Percentiles rank a stretch among this genome's conserved stretches.
These are phyloP conservation scores for Suhomyces kunorum DNA, from an alignment of 1,139 yeast genomes.

Conservation along the genomic window DNA sequence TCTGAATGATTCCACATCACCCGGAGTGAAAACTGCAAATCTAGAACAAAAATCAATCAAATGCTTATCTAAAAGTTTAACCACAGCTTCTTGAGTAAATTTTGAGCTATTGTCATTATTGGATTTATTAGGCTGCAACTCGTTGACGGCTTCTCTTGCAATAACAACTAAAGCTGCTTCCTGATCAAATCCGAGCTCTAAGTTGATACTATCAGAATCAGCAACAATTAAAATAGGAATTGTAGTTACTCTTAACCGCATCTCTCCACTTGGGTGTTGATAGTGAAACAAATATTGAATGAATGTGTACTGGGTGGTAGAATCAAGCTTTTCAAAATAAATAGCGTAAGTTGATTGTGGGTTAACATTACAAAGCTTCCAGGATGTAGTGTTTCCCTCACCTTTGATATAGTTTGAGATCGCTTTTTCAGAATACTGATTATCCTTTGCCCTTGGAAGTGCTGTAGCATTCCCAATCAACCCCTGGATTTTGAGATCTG, in stretches of 20 bases:
- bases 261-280: conserved; percentile 56
- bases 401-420: conserved; percentile 42
- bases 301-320: conserved; percentile 34
- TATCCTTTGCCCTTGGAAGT: conserved; percentile 35
- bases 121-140: conserved; percentile 36
- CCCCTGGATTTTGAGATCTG: conserved; percentile 56
- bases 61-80: conserved; percentile 85
- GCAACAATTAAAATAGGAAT: conserved; percentile 43
- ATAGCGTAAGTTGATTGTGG: conserved; percentile 61
- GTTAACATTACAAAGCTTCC: conserved; percentile 59
- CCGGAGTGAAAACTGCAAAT: conserved; percentile 84
- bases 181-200: conserved; percentile 59
- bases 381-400: conserved; percentile 55
- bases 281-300: conserved; percentile 78
- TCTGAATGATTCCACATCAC: conserved; percentile 73
- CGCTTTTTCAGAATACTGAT: conserved; percentile 24
- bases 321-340: conserved; percentile 54
- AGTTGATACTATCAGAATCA: conserved; percentile 43
- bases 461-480: conserved; percentile 59
- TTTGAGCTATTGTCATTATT: conserved; percentile 15
- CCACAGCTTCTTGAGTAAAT: conserved; percentile 33
- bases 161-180: conserved; percentile 68
- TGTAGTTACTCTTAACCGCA: conserved; percentile 53
- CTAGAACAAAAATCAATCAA: conserved; percentile 82
- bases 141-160: conserved; percentile 54